Base-by-base conservation (phyloP, 352 stramenopile species). In the Phytopythium aichiense region DNA sequence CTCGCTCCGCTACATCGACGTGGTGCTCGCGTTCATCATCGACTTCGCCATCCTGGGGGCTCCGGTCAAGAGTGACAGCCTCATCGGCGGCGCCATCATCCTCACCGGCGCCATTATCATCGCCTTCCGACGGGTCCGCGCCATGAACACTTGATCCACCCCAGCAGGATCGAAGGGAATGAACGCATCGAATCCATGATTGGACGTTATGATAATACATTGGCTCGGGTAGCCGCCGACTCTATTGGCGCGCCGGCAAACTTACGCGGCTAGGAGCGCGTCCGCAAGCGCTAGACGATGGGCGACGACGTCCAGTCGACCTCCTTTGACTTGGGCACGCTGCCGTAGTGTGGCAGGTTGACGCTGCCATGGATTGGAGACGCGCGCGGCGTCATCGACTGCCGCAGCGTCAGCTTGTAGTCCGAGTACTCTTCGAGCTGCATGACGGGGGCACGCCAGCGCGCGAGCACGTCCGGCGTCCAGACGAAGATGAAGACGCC, bases 401-500 rank as follows among this genome's bases (percentile, higher is more conserved):
- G 79, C 46, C 82, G 82, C 67, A 91, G 74, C 50, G 80, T 91
- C 50, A 91, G 69, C 64, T 87, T 86, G 67, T 91, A 89, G 57
- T 91, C 82, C 33, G 74, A 66, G 64, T 91, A 91, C 58, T 91
- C 79, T n/a, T 89, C 79, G 49, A 91, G 81, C 49, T 81, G 66
- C 52, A 87, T 58, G 28, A 91, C 78, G 0, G 78, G 82, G 25
- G 78, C 66, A 31, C 84, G 65, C 79, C 81, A 92, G 66, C 88
- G 88, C 51, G 81, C 81, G n/a, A 92, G 56, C 58, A 92, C 72
- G 38, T 91, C 86, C 11, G 86, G 86, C 7, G 86, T 94, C 81
- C 84, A 92, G 11, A 92, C 81, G 56, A 92, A 91, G 31, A 92
- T 61, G 56, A 94, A 92, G 1, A 92, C 83, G 22, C 83, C 84